Evolutionary conservation across 2,329 filamentous ascomycete species (phyloP), one percentile per base, ranked within the genome.

Genomic region (Colletotrichum destructivum): DNA sequence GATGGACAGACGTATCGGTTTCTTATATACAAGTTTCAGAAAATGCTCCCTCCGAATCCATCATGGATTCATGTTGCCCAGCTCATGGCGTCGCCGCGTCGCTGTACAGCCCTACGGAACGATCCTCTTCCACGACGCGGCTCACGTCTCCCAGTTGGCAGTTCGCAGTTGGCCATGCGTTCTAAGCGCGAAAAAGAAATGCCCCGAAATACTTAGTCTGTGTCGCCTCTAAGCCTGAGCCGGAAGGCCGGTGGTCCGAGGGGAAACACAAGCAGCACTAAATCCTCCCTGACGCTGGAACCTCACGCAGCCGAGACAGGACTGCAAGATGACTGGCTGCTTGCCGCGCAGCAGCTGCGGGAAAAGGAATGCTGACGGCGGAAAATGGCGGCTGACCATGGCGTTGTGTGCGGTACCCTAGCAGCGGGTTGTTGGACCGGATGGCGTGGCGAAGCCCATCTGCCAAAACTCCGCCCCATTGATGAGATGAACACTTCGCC

Each of bases 51-150:
- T 11, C 4, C 16, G 11, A 21, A n/a, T 23, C n/a, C 42, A 21
- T 61, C 44, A 26, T 26, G 26, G 4, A 26, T 26, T 4, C 26
- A 57, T 26, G 40, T 61, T 15, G 31, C 13, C 60, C 57, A 57
- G 15, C 54, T 23, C 31, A 7, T 4, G 42, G 38, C 23, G 56
- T 31, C 46, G 31, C 26, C 47, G 57, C n/a, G 56, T 38, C 46
- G 31, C 26, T 52, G 62, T 73, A 73, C 63, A 67, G 67, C 71
- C 73, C 13, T 23, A 35, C 73, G 44, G 60, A 52, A 55, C 8
- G 62, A 52, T 67, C 55, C 55, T 71, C 26, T 71, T 71, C 62
- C 67, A 57, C 35, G 11, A 35, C 55, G 18, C 55, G 31, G 40
- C 18, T 26, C 35, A 26, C 12, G 35, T 44, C 4, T 46, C 15